Evolutionary conservation across 768 basidiomycete genomes (phyloP).

Genomic region (Auricularia sp.): DNA sequence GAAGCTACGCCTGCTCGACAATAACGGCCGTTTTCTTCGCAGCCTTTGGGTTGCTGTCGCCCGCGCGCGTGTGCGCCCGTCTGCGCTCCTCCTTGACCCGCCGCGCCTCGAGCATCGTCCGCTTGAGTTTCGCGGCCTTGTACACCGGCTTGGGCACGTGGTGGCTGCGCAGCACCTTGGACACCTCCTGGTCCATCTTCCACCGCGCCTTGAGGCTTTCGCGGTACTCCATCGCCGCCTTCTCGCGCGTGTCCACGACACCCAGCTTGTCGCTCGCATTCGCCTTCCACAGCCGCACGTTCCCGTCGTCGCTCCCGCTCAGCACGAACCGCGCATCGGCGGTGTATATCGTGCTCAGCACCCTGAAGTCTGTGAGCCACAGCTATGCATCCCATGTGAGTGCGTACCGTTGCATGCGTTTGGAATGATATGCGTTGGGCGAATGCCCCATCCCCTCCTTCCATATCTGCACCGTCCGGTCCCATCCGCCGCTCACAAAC

Average conservation of each 20-base stretch:
- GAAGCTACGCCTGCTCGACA: slow-evolving; percentile 49
- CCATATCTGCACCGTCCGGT: slow-evolving; percentile 91
- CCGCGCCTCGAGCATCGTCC: slow-evolving; percentile 83
- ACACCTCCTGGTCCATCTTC: slow-evolving; percentile 75
- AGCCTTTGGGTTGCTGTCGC: slow-evolving; percentile 79
- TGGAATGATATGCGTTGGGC: slow-evolving; percentile 93
- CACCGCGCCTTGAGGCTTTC: slow-evolving; percentile 80
- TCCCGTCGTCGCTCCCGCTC: slow-evolving; percentile 89
- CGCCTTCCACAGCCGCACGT: slow-evolving; percentile 91
- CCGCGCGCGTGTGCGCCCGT: slow-evolving; percentile 78
- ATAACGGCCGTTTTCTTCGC: slow-evolving; percentile 85
- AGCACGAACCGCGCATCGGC: slow-evolving; percentile 86
- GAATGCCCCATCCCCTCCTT: slow-evolving; percentile 70
- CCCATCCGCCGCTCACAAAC: slow-evolving; percentile 95
- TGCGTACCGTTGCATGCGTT: slow-evolving; percentile 90
- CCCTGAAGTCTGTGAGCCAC: slow-evolving; percentile 33
- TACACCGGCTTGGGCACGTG: slow-evolving; percentile 89
- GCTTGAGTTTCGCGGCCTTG: slow-evolving; percentile 77
- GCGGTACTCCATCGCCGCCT: slow-evolving; percentile 87
- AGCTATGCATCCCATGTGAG: neutral
- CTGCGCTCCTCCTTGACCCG: slow-evolving; percentile 91
- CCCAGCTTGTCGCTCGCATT: slow-evolving; percentile 89
- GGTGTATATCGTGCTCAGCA: slow-evolving; percentile 81
- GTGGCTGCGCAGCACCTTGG: slow-evolving; percentile 67
- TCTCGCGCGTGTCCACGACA: slow-evolving; percentile 79